Conservation (phyloP, 2,329 filamentous ascomycete species). For the Lecanicillium sp. region DNA sequence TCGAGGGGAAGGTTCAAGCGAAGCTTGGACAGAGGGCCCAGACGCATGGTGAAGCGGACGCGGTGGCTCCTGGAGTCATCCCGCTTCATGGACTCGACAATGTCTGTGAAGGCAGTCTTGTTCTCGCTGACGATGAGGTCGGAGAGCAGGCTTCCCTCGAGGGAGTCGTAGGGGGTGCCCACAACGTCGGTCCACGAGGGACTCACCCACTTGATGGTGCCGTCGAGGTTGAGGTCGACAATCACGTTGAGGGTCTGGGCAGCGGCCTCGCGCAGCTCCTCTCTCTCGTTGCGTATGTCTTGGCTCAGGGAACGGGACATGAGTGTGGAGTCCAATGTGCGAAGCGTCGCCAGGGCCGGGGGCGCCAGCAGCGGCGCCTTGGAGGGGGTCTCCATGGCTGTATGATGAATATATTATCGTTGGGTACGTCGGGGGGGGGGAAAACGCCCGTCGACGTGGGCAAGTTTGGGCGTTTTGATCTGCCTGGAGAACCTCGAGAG, state of each 20-base stretch:
- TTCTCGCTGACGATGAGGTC: slow-evolving; percentile 75
- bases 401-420: too few relatives aligned
- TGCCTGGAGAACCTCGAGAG: too few relatives aligned
- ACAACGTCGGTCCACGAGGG: slow-evolving; percentile 93
- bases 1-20: slow-evolving; percentile 38
- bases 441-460: too few relatives aligned
- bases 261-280: slow-evolving; percentile 90
- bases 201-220: slow-evolving; percentile 90
- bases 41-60: slow-evolving; percentile 68
- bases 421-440: too few relatives aligned
- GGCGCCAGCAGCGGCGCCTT: slow-evolving; percentile 38
- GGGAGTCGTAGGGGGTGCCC: slow-evolving; percentile 65
- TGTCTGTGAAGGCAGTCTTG: slow-evolving; percentile 72
- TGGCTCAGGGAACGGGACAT: slow-evolving; percentile 71
- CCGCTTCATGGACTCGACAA: slow-evolving; percentile 81
- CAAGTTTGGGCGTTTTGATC: too few relatives aligned
- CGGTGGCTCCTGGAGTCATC: slow-evolving; percentile 92
- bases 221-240: slow-evolving; percentile 85
- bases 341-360: slow-evolving; percentile 47
- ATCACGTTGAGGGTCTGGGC: slow-evolving; percentile 97
- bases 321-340: slow-evolving; percentile 40
- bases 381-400: slow-evolving; percentile 38
- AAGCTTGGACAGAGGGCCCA: slow-evolving; percentile 65
- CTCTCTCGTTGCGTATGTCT: slow-evolving; percentile 86
- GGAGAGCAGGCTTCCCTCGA: slow-evolving; percentile 71